Evolutionary conservation across 2,329 filamentous ascomycete genomes (phyloP), one percentile per base, ranked within the genome.

Genomic region (Arthrinium puccinioides): DNA sequence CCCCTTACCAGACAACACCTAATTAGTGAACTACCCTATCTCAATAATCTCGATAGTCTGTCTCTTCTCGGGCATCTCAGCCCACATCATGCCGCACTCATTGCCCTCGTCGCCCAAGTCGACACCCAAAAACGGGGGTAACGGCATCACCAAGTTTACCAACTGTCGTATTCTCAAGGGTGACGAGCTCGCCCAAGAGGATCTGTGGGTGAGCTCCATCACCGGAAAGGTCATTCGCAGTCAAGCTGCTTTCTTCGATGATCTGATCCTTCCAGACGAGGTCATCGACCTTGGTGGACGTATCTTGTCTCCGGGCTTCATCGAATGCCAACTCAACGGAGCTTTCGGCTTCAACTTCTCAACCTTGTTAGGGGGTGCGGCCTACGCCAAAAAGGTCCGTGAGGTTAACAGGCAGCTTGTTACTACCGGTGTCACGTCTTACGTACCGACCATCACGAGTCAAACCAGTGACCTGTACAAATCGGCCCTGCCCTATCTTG

Each of bases 311-410:
- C 87, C 89, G 0, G 89, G 89, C 19, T 73, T 96, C 54, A 92
- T 96, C 50, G 89, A 96, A 48, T 83, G 84, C 36, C 89, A 96
- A 61, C 79, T 96, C 49, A 96, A 96, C 53, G 89, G 89, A 32
- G 88, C 85, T 9, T 90, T 88, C 52, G 88, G 88, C 39, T 94
- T 95, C 68, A 90, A 95, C 66, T 95, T 94, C 59, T 92, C 87
- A 4, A 78, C 79, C 1, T 69, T 87, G 9, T 77, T 84, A n/a
- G 71, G 80, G 13, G 51, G 77, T 74, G 61, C 63, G 69, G 21
- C 69, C 36, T 95, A 94, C 52, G 74, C 76, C 40, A 82, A 86
- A 57, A 79, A 77, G n/a, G 65, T 95, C 34, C 70, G 69, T 45
- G 69, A 78, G 40, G 70, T 90, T 43, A 92, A 92, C 60, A 76